A percentile compares a stretch with the other conserved stretches of the same genome.
phyloP scores from a whole-genome alignment of 257 asterid species.

The Nicotiana benthamiana region DNA sequence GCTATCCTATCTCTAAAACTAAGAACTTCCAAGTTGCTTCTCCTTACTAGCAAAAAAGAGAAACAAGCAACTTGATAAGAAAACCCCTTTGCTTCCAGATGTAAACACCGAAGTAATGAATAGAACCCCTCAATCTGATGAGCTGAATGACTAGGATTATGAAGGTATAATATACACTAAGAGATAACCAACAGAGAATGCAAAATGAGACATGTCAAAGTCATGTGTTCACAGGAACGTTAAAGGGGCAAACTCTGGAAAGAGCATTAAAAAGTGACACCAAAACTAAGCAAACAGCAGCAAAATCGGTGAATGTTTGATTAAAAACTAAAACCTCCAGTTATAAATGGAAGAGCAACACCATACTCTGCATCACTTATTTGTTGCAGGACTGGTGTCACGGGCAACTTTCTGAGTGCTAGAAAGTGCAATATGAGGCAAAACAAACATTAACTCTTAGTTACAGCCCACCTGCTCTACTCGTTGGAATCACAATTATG shows the following conservation, averaged over 20 bases:
- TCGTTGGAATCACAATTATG: not conserved
- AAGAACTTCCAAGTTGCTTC: not conserved
- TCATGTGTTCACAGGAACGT: not conserved
- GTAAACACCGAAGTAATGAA: not conserved
- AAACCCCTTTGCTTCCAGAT: not conserved
- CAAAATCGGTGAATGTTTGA: not conserved
- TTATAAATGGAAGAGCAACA: not conserved
- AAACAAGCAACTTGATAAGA: not conserved
- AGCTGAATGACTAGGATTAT: not conserved
- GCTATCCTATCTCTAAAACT: not conserved
- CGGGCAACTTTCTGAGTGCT: not conserved
- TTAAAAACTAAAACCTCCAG: not conserved
- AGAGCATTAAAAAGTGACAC: not conserved
- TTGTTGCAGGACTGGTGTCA: not conserved
- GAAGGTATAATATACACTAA: not conserved
- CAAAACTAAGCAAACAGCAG: not conserved
- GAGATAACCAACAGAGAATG: not conserved
- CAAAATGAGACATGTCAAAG: not conserved
- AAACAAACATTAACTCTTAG: not conserved
- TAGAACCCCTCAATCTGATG: not conserved
- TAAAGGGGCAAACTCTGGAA: not conserved
- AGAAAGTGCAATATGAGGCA: not conserved
- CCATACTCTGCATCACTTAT: not conserved
- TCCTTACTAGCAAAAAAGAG: not conserved
- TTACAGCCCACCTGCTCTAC: not conserved